A percentile compares a stretch with the other conserved stretches of the same genome.
Conservation (phyloP, 495 filamentous ascomycete genomes). For the Apiosordaria backusii region DNA sequence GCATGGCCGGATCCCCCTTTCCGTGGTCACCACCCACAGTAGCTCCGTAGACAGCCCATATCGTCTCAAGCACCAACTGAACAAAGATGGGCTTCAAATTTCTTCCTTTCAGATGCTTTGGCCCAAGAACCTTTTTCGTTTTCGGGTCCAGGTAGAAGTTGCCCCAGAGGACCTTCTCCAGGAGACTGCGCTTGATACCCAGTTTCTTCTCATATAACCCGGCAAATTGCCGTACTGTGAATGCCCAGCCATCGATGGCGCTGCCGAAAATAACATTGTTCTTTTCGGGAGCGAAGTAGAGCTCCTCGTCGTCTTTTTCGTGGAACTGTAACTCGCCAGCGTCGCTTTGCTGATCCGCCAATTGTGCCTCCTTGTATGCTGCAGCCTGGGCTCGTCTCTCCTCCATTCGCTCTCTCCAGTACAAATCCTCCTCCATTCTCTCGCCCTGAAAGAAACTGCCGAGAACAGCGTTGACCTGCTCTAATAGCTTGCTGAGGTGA, state of each 20-base stretch:
- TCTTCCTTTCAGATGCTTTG: conserved; percentile 90
- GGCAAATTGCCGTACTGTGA: conserved; percentile 92
- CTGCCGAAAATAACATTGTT: conserved; percentile 99
- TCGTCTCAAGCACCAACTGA: conserved; percentile 89
- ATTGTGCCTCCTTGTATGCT: conserved; percentile 45
- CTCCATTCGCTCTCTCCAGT: conserved; percentile 93
- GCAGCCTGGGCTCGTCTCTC: conserved; percentile 62
- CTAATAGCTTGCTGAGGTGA: conserved; percentile 84
- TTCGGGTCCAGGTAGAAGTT: conserved; percentile 97
- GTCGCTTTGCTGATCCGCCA: conserved; percentile 49
- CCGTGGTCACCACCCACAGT: conserved; percentile 76
- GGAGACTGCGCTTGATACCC: conserved; percentile 81
- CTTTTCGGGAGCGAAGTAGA: conserved; percentile 97
- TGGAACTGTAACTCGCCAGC: conserved; percentile 66
- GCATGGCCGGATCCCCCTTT: conserved; percentile 76
- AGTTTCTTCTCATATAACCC: conserved; percentile 94
- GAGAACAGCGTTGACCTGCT: conserved; percentile 95
- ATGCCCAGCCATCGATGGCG: conserved; percentile 97
- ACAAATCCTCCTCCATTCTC: conserved; percentile 96
- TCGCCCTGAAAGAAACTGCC: conserved; percentile 98
- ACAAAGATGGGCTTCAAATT: conserved; percentile 96
- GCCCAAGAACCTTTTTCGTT: conserved; percentile 84
- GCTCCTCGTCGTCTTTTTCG: conserved; percentile 91
- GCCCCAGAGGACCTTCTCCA: conserved; percentile 97
- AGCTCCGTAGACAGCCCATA: conserved; percentile 96